Evolutionary conservation across 371 early-diverging fungal species (phyloP), one percentile per base, ranked within the genome.

Genomic region (Coemansia sp.): DNA sequence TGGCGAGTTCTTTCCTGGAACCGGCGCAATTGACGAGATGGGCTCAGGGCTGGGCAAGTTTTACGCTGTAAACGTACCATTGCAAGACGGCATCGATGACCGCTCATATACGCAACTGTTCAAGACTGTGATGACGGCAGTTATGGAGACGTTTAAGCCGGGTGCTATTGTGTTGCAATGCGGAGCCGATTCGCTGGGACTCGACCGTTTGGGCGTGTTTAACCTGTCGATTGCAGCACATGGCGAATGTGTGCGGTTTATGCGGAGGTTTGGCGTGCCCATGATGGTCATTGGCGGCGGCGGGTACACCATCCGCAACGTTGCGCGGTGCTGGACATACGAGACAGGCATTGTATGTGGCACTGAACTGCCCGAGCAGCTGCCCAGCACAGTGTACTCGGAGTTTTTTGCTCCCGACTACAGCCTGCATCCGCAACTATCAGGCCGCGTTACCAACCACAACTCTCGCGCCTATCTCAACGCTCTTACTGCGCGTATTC

Each of bases 1-100:
- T 82, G 99, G 99, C 47, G 94, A 97, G 59, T 99, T 91, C 72
- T 99, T 99, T 69, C 99, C 99, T 5, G 99, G 99, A 11, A 99
- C 99, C 4, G 92, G 97, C 16, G 91, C 92, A 73, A 79, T 95
- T 63, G 81, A 86, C 69, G 98, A 97, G 79, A 84, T 93, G 56
- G 95, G 95, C 34, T 79, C 88, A 47, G 94, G 89, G 21, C 82
- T 86, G 59, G 99, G 99, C 52, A 90, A 90, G 67, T 82, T 93
- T 64, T 97, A 97, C 76, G 86, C 99, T 0, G 92, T 99, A 34
- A 99, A 99, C 81, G 92, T 99, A 48, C 99, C 99, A 8, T 72
- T 99, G 58, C 90, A 94, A 59, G 96, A 97, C 74, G 99, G 95
- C 8, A 97, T 99, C 61, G 93, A 97, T 68, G 99, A 99, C 82